Conservation (phyloP, 2,329 filamentous ascomycete species). For the Blastomyces gilchristii region DNA sequence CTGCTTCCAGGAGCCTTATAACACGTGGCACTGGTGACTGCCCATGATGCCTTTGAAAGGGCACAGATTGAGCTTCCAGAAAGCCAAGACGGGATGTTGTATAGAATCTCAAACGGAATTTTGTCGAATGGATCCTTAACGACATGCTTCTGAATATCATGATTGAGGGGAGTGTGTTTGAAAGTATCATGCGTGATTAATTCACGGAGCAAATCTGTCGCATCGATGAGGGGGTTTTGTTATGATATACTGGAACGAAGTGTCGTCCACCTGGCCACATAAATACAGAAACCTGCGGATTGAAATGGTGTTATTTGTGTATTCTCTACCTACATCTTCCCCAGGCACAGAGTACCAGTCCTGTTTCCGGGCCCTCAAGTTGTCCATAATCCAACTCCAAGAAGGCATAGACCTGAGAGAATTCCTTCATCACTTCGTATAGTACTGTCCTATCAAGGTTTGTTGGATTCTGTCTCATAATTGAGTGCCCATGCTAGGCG, state of each 20-base stretch:
- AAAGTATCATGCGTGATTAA: neutral
- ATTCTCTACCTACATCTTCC: constrained; percentile 2
- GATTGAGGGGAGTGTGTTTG: neutral
- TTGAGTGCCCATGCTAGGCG: neutral
- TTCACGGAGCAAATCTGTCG: neutral
- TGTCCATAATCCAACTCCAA: constrained; percentile 5
- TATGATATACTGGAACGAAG: neutral
- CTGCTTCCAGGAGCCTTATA: constrained; percentile 5
- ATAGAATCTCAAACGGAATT: constrained; percentile 5
- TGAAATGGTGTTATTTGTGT: neutral
- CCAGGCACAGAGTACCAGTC: constrained; percentile 1
- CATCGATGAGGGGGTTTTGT: neutral
- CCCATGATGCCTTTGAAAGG: constrained; percentile 5
- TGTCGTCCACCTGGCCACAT: too few species aligned
- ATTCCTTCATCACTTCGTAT: neutral
- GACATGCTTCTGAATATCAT: neutral
- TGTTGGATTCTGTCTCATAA: neutral
- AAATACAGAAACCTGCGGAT: neutral
- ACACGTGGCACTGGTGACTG: neutral
- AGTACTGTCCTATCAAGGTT: constrained; percentile 5
- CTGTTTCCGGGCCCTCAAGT: neutral
- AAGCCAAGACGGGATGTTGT: constrained; percentile 1
- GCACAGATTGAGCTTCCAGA: neutral
- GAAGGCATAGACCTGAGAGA: neutral
- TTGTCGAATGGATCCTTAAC: constrained; percentile 4